These are phyloP conservation scores for Lasiodiplodia citricola DNA, from an alignment of 2,329 filamentous ascomycete genomes.

Conservation along the genomic window DNA sequence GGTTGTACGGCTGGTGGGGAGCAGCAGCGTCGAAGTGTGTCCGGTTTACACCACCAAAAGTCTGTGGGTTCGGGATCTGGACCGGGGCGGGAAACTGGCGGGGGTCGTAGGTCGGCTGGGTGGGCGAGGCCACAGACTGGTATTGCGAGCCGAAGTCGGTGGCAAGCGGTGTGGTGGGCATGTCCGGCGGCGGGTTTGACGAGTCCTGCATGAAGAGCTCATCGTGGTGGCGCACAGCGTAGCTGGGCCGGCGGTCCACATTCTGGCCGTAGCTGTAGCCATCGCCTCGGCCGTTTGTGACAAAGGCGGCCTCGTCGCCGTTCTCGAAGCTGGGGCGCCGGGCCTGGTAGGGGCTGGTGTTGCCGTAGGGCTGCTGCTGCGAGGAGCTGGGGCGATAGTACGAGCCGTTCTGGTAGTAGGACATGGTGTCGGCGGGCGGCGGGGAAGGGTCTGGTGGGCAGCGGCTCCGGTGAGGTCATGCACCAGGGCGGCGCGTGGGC, in stretches of 20 bases:
- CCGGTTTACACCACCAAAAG: constrained; percentile 54
- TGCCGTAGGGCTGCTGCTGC: constrained; percentile 47
- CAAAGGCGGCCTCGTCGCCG: constrained; percentile 70
- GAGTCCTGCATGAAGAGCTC: constrained; percentile 65
- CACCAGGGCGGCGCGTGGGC: constrained; percentile 5
- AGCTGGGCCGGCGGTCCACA: constrained; percentile 40
- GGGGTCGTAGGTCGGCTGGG: constrained; percentile 62
- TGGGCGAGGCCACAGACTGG: constrained; percentile 49
- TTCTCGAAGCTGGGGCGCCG: constrained; percentile 76
- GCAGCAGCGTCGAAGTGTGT: constrained; percentile 39
- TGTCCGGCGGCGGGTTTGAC: constrained; percentile 36
- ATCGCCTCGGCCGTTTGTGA: constrained; percentile 40
- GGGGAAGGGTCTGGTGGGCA: constrained; percentile 3
- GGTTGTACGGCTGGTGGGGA: constrained; percentile 50
- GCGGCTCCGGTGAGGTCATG: constrained; percentile 22
- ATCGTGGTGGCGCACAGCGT: constrained; percentile 51
- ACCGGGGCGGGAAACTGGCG: constrained; percentile 61
- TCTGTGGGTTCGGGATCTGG: constrained; percentile 65
- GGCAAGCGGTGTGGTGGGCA: constrained; percentile 23
- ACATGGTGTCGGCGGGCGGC: constrained; percentile 49
- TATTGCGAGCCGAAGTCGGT: constrained; percentile 60
- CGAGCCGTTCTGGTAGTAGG: constrained; percentile 61
- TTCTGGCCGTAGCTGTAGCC: constrained; percentile 43
- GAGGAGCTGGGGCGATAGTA: constrained; percentile 53
- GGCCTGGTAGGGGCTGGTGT: constrained; percentile 44